These are phyloP conservation scores for Pelargonium fulgidum DNA, from an alignment of 441 rosid genomes.

Conservation along the genomic window DNA sequence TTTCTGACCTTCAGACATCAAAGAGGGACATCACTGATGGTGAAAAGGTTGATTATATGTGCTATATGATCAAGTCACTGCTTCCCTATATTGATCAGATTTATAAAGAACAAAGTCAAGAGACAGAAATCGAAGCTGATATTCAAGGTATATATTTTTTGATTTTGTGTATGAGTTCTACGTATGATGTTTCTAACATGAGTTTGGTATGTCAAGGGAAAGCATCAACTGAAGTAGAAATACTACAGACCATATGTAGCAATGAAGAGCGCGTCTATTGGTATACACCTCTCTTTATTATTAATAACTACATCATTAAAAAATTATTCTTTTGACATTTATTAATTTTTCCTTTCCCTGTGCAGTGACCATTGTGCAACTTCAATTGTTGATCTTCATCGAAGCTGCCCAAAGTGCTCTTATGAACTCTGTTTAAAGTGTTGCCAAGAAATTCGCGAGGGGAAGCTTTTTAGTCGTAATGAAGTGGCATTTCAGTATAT, in stretches of 20 bases:
- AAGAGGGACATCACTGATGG: constrained; percentile 29
- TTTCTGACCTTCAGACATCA: constrained; percentile 44
- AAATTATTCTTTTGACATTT: background rate
- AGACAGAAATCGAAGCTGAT: constrained; percentile 50
- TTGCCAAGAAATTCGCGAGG: constrained; percentile 67
- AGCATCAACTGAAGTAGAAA: constrained; percentile 28
- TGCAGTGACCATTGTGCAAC: constrained; percentile 87
- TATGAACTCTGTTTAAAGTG: constrained; percentile 78
- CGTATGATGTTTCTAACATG: background rate
- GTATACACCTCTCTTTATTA: constrained; percentile 29
- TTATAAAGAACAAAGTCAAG: constrained; percentile 45
- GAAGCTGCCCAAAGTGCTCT: constrained; percentile 67
- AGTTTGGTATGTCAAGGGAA: constrained; percentile 25
- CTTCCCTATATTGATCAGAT: constrained; percentile 61
- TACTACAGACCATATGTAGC: constrained; percentile 43
- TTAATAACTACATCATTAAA: background rate
- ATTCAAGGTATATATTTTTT: constrained; percentile 39
- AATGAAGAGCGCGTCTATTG: constrained; percentile 78
- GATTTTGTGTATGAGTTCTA: background rate
- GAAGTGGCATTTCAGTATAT: constrained; percentile 36
- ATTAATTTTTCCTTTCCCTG: constrained; percentile 4
- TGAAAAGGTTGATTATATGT: constrained; percentile 48
- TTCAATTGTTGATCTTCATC: constrained; percentile 75
- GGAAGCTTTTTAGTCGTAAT: constrained; percentile 34
- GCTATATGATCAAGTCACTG: constrained; percentile 43